phyloP scores from a whole-genome alignment of 2,329 filamentous ascomycete genomes.

The Aspergillus aculeatus region DNA sequence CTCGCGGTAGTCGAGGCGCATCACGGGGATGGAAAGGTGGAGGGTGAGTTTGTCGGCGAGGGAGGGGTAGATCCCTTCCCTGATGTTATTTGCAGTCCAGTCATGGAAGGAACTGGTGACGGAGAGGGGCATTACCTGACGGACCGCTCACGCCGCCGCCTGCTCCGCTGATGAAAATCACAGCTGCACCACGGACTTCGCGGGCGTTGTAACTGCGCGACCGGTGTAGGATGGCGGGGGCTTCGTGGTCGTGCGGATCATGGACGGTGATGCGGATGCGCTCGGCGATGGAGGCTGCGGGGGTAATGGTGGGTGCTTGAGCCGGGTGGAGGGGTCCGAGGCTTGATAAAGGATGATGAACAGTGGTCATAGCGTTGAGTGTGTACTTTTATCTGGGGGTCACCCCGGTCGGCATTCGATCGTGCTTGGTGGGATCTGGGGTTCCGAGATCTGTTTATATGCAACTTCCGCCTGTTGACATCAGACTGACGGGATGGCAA shows the following conservation, averaged over 20 bases:
- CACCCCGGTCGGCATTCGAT: not conserved
- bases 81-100: not conserved
- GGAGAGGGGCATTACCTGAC: constrained; percentile 23
- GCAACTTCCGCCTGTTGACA: not conserved
- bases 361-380: not conserved
- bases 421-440: not conserved
- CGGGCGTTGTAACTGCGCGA: constrained; percentile 26
- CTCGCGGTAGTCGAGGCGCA: constrained; percentile 44
- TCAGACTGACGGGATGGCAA: not conserved
- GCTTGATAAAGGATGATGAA: not conserved
- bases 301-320: not conserved
- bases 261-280: constrained; percentile 17
- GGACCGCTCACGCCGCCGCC: constrained; percentile 44
- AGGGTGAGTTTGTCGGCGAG: constrained; percentile 45
- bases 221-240: constrained; percentile 33
- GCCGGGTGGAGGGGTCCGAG: not conserved
- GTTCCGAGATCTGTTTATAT: not conserved
- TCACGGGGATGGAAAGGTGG: constrained; percentile 36
- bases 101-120: not conserved
- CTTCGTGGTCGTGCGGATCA: constrained; percentile 24
- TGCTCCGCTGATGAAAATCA: constrained; percentile 34
- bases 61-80: constrained; percentile 38
- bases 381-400: not conserved
- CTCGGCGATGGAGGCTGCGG: not conserved
- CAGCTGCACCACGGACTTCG: constrained; percentile 19